Evolutionary conservation across 2,329 filamentous ascomycete genomes (phyloP), one percentile per base, ranked within the genome.

Genomic region (Colletotrichum sp.): DNA sequence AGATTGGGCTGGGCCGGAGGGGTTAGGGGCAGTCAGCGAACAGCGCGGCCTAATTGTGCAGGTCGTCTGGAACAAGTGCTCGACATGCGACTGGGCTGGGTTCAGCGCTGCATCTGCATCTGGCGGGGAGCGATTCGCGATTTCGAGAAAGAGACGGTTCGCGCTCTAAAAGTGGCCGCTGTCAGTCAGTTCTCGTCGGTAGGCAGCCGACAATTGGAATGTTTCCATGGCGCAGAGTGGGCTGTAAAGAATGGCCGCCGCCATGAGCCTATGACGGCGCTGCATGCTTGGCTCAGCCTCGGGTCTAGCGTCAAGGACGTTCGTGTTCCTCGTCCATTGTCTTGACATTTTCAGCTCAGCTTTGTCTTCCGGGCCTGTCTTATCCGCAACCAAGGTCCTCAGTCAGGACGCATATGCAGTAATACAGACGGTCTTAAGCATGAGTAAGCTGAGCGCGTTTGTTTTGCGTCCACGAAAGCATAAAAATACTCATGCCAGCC

Each of bases 51-150:
- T 16, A 28, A 52, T 39, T 55, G 57, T 52, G 30, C 69, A 16
- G 28, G 28, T n/a, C 30, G 49, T 10, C 63, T 75, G 44, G 49
- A 59, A 39, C 39, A 70, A 39, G 15, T 26, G 28, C 18, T 18
- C 36, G n/a, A 69, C 49, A 55, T 44, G 59, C 32, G 52, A 44
- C 44, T 10, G 69, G 9, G 36, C 72, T 36, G 60, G 69, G 44
- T 72, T 75, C 72, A 71, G 60, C 44, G 68, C 72, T 64, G 49
- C 65, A 21, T 62, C n/a, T 55, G 69, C 71, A 21, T 62, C n/a
- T 55, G 69, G 66, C 28, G 44, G 28, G 12, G 30, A 34, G 34
- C 26, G 32, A 65, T 64, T 69, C 57, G 65, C 49, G 49, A 68
- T 28, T 68, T 26, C 16, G n/a, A 30, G 13, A 32, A 21, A 26